Evolutionary conservation across 345 rosid species (phyloP).

Genomic region (Gossypium sturtianum): DNA sequence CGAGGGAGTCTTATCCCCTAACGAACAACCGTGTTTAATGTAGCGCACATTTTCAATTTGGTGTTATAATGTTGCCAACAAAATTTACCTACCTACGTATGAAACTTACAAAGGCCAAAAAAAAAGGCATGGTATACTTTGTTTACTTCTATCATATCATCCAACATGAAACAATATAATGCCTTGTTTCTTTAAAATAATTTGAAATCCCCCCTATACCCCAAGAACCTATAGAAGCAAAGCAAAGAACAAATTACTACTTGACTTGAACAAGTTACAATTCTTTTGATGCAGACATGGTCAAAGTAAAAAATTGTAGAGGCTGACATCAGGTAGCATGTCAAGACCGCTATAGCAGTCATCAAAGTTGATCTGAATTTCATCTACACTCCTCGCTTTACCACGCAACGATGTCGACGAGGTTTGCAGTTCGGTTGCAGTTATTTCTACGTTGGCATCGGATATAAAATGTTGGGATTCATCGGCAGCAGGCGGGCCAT

Average conservation of each 20-base stretch:
- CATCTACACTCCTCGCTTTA: background rate
- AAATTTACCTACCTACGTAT: too few species aligned
- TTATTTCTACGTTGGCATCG: background rate
- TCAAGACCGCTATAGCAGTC: slow-evolving; percentile 35
- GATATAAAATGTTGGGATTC: background rate
- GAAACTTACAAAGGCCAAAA: too few species aligned
- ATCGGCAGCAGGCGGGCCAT: background rate
- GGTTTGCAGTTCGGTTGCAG: background rate
- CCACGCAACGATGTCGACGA: background rate
- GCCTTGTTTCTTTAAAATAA: too few species aligned
- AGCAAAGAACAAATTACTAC: too few species aligned
- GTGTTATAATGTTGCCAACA: too few species aligned
- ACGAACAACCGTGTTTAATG: background rate
- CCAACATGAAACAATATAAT: too few species aligned
- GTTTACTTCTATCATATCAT: too few species aligned
- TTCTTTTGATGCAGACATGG: too few species aligned
- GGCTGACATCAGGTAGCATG: slow-evolving; percentile 21
- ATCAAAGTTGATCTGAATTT: slow-evolving; percentile 20
- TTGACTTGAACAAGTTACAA: too few species aligned
- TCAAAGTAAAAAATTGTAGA: slow-evolving; percentile 24
- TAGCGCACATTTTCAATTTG: background rate
- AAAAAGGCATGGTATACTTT: too few species aligned
- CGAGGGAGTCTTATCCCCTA: slow-evolving; percentile 18
- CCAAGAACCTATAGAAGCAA: too few species aligned
- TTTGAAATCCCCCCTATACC: too few species aligned